phyloP scores from a whole-genome alignment of 345 rosid genomes.

The Clarkia xantiana region DNA sequence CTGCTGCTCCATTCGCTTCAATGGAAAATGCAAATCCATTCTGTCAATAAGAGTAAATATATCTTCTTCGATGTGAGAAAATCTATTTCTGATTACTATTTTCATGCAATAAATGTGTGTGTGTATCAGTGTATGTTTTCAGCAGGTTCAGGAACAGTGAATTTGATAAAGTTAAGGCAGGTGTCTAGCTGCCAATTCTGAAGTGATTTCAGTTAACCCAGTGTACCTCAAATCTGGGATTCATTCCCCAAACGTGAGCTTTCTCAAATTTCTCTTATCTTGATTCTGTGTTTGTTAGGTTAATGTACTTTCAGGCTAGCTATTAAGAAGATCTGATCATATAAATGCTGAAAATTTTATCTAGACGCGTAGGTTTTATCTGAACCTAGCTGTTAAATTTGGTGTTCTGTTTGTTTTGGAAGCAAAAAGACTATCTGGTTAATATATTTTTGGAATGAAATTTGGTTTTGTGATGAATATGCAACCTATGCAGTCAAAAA shows the following conservation, averaged over 20 bases:
- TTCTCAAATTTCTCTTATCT: neutral
- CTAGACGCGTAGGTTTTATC: too few species aligned
- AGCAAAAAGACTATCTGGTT: neutral
- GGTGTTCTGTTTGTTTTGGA: too few species aligned
- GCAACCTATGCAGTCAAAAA: too few species aligned
- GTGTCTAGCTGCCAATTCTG: slow-evolving; percentile 43
- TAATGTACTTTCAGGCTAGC: neutral
- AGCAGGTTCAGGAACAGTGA: slow-evolving; percentile 54
- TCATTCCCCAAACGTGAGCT: slow-evolving; percentile 48
- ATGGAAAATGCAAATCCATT: too few species aligned
- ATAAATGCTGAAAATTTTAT: too few species aligned
- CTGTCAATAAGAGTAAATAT: too few species aligned
- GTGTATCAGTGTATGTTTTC: slow-evolving; percentile 51
- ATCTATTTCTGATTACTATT: too few species aligned
- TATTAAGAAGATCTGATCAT: neutral
- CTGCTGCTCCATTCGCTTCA: too few species aligned
- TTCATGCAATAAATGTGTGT: too few species aligned
- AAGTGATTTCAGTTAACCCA: slow-evolving; percentile 78
- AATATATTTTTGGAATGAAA: neutral
- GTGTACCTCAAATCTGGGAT: slow-evolving; percentile 76
- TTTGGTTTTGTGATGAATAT: slow-evolving; percentile 87
- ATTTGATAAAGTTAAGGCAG: slow-evolving; percentile 67
- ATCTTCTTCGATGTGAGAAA: too few species aligned
- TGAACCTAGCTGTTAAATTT: too few species aligned
- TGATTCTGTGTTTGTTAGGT: neutral